Conservation (phyloP, 2,329 filamentous ascomycete genomes). For the Aspergillus fumigatiaffinis region DNA sequence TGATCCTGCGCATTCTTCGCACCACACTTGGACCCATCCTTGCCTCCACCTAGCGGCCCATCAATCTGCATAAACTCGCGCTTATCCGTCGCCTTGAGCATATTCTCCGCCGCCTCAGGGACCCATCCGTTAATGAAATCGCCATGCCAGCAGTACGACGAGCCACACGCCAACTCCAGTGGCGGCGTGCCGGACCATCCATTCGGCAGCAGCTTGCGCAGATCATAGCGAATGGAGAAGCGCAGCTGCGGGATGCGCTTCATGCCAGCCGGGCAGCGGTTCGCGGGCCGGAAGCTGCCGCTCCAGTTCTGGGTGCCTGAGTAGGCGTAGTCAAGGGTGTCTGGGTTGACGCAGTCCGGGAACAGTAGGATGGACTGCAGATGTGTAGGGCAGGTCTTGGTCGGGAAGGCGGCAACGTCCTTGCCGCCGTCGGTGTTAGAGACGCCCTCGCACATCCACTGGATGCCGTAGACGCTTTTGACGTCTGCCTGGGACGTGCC, state of each 20-base stretch:
- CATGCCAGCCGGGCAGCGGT: conserved; percentile 14
- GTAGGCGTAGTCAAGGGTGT: conserved; percentile 6
- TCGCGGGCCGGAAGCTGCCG: neutral
- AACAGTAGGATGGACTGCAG: conserved; percentile 13
- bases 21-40: neutral
- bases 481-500: neutral
- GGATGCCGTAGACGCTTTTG: neutral
- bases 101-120: conserved; percentile 13
- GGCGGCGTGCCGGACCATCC: conserved; percentile 12
- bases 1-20: conserved; percentile 2
- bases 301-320: neutral
- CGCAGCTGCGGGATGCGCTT: conserved; percentile 11
- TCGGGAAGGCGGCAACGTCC: conserved; percentile 9
- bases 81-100: conserved; percentile 7
- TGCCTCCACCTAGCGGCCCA: neutral
- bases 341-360: conserved; percentile 12
- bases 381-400: conserved; percentile 9
- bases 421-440: neutral
- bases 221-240: conserved; percentile 16
- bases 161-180: conserved; percentile 8
- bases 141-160: conserved; percentile 8
- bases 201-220: conserved; percentile 7
- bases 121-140: conserved; percentile 13
- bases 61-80: conserved; percentile 3
- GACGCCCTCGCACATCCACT: conserved; percentile 5